A percentile compares a stretch with the other conserved stretches of the same genome.
Evolutionary conservation across 192 early-diverging fungal genomes (phyloP).

Genomic region (Coemansia sp.): DNA sequence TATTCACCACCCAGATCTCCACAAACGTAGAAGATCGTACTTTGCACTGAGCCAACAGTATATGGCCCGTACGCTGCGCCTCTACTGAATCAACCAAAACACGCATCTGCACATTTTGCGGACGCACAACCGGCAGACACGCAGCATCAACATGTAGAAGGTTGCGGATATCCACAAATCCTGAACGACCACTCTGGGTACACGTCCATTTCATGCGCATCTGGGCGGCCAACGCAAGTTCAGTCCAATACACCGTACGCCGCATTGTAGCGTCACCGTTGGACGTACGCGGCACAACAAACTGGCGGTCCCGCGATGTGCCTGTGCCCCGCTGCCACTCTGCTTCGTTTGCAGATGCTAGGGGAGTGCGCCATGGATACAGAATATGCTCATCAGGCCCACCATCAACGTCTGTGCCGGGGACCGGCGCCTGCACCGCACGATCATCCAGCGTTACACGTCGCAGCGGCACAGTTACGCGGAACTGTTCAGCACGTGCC

Average conservation of each 20-base stretch:
- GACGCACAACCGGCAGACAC: constrained; percentile 16
- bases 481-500: constrained; percentile 11
- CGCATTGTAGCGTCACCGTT: constrained; percentile 10
- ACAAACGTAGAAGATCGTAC: not conserved
- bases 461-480: constrained; percentile 30
- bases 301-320: constrained; percentile 19
- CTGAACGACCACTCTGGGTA: constrained; percentile 20
- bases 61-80: constrained; percentile 10
- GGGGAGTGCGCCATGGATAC: constrained; percentile 40
- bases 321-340: constrained; percentile 19
- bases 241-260: constrained; percentile 32
- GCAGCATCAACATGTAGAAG: constrained; percentile 13
- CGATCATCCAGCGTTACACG: constrained; percentile 15
- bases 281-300: constrained; percentile 32
- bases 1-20: constrained; percentile 19
- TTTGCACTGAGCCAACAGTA: constrained; percentile 11
- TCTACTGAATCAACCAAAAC: constrained; percentile 10
- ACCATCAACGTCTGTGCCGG: constrained; percentile 43
- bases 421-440: constrained; percentile 16
- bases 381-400: constrained; percentile 26
- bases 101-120: constrained; percentile 7
- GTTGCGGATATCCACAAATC: constrained; percentile 34
- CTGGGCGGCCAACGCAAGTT: constrained; percentile 26
- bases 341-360: not conserved
- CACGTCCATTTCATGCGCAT: constrained; percentile 38